These are phyloP conservation scores for Vitis rotundifolia DNA, from an alignment of 164 flowering plant species.

Conservation along the genomic window DNA sequence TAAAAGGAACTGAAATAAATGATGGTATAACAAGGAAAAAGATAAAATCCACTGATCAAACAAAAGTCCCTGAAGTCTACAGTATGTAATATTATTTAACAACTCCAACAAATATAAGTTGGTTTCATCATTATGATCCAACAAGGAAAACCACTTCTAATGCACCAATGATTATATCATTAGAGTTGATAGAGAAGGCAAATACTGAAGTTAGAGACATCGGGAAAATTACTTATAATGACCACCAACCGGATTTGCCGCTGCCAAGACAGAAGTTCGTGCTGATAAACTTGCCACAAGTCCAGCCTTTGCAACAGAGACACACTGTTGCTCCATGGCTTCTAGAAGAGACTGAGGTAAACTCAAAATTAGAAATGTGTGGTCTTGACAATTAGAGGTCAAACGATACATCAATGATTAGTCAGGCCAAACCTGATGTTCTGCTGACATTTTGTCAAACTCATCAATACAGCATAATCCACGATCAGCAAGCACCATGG, in stretches of 20 bases:
- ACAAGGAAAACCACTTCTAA: neutral
- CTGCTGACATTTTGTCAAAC: slow-evolving; percentile 98
- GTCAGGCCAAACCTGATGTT: slow-evolving; percentile 77
- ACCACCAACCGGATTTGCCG: slow-evolving; percentile 99
- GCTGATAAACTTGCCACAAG: slow-evolving; percentile 98
- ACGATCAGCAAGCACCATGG: slow-evolving; percentile 99
- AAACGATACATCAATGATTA: slow-evolving; percentile 6
- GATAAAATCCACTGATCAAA: neutral
- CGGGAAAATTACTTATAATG: slow-evolving; percentile 75
- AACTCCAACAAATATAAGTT: neutral
- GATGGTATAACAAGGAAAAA: neutral
- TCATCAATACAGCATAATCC: slow-evolving; percentile 99
- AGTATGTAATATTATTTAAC: neutral
- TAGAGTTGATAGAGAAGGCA: neutral
- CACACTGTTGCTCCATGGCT: slow-evolving; percentile 99
- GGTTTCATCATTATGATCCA: neutral
- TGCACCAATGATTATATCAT: neutral
- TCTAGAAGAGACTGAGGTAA: slow-evolving; percentile 77
- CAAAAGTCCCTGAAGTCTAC: neutral
- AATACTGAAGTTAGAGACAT: slow-evolving; percentile 1
- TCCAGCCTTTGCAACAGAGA: slow-evolving; percentile 99
- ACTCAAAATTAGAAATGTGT: slow-evolving; percentile 3
- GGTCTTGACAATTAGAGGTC: neutral
- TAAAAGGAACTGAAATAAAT: neutral
- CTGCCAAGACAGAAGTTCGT: slow-evolving; percentile 90